phyloP scores from a whole-genome alignment of 192 early-diverging fungal species.

The Mortierella hygrophila region DNA sequence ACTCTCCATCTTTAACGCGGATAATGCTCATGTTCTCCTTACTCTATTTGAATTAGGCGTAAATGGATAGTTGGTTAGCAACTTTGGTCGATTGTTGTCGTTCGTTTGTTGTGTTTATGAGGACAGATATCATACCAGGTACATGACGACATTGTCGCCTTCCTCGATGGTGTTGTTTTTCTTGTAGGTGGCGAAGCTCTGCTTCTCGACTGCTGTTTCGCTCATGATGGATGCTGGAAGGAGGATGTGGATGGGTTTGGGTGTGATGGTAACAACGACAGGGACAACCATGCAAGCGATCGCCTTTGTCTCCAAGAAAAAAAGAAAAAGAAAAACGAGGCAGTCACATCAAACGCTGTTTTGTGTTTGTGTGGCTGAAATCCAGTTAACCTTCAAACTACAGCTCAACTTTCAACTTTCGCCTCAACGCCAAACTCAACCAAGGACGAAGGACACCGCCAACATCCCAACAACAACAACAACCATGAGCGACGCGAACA shows the following conservation, averaged over 20 bases:
- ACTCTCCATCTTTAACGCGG: conserved; percentile 67
- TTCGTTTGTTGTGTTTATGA: not conserved
- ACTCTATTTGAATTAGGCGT: conserved; percentile 54
- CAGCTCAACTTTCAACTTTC: not conserved
- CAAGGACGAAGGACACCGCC: not conserved
- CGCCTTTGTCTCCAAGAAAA: not conserved
- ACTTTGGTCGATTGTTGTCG: not conserved
- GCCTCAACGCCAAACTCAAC: not conserved
- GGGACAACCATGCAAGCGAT: not conserved
- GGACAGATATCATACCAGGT: conserved; percentile 66
- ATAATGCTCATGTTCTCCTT: conserved; percentile 79
- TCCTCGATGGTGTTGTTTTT: conserved; percentile 69
- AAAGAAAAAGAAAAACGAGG: conserved; percentile 11
- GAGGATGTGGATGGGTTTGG: not conserved
- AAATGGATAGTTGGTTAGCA: not conserved
- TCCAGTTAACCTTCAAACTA: not conserved
- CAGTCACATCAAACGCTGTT: not conserved
- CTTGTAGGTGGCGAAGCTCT: conserved; percentile 57
- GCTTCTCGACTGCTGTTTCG: conserved; percentile 33
- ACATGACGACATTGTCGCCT: conserved; percentile 85
- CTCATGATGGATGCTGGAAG: conserved; percentile 7
- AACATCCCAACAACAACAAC: not conserved
- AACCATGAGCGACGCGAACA: conserved; percentile 33
- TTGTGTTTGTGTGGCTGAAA: conserved; percentile 2
- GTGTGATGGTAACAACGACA: not conserved